Conservation (phyloP, 148 eudicot species). For the Oxyria digyna region DNA sequence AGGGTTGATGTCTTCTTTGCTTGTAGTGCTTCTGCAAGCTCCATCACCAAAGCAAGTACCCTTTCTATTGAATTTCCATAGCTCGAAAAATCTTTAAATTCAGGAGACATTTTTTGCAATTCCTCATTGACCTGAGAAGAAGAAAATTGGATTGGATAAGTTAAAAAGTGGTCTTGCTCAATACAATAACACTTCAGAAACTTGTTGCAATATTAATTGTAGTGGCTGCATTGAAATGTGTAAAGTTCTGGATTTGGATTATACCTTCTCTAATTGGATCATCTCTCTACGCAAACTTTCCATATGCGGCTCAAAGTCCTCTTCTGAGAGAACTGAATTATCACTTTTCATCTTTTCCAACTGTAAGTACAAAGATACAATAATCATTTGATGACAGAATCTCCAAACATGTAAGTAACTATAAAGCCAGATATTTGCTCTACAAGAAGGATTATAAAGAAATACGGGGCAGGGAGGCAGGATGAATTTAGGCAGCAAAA, state of each 20-base stretch:
- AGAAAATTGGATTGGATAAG: not conserved
- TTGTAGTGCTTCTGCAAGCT: conserved; percentile 86
- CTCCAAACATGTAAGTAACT: not conserved
- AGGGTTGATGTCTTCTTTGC: conserved; percentile 57
- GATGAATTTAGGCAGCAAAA: not conserved
- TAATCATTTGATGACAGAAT: not conserved
- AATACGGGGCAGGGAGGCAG: too few species aligned
- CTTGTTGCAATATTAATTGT: not conserved
- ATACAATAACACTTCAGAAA: not conserved
- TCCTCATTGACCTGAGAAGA: conserved; percentile 57
- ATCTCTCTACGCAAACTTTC: conserved; percentile 45
- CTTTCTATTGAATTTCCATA: conserved; percentile 79
- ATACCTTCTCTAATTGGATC: conserved; percentile 55
- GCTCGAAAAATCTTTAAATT: conserved; percentile 36
- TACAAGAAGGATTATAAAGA: not conserved
- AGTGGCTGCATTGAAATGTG: not conserved
- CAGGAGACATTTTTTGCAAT: conserved; percentile 54
- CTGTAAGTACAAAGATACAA: conserved; percentile 24
- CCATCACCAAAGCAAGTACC: conserved; percentile 91
- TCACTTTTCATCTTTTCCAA: conserved; percentile 81
- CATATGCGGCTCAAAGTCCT: conserved; percentile 23
- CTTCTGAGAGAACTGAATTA: conserved; percentile 32
- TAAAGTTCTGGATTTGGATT: not conserved
- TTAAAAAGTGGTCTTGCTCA: not conserved
- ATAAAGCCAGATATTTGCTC: not conserved